phyloP scores from a whole-genome alignment of 2,329 filamentous ascomycete species.

The Tolypocladium tundrense region DNA sequence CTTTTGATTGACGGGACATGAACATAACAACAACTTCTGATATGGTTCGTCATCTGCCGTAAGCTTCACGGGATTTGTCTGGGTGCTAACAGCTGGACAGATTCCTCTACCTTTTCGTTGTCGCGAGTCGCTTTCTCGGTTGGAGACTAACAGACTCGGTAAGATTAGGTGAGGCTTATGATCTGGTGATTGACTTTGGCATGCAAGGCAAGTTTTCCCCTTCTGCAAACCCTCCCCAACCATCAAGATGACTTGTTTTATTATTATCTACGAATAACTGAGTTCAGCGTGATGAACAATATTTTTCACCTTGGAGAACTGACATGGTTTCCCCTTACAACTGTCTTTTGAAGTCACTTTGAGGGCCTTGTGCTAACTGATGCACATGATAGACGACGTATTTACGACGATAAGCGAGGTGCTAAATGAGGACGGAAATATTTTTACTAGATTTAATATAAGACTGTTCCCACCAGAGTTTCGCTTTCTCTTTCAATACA shows the following conservation, averaged over 20 bases:
- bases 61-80: not conserved
- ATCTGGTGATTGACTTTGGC: not conserved
- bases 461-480: not conserved
- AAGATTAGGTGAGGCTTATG: not conserved
- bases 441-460: not conserved
- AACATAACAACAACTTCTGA: slow-evolving; percentile 46
- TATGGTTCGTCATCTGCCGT: slow-evolving; percentile 23
- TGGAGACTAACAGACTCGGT: slow-evolving; percentile 1
- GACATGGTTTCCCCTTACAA: slow-evolving; percentile 21
- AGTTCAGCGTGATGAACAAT: slow-evolving; percentile 46
- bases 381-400: not conserved
- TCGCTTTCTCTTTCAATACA: not conserved
- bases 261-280: slow-evolving; percentile 34
- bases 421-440: not conserved
- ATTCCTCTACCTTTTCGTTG: not conserved
- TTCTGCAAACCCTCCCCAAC: slow-evolving; percentile 7
- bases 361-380: not conserved
- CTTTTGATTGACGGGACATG: slow-evolving; percentile 33
- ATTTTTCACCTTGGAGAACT: slow-evolving; percentile 54
- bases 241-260: slow-evolving; percentile 40
- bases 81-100: not conserved
- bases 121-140: not conserved
- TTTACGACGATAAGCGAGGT: not conserved
- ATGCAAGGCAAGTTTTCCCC: not conserved
- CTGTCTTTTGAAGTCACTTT: not conserved